Evolutionary conservation across 2,329 filamentous ascomycete species (phyloP), one percentile per base, ranked within the genome.

Genomic region (Arthrocladium fulminans): DNA sequence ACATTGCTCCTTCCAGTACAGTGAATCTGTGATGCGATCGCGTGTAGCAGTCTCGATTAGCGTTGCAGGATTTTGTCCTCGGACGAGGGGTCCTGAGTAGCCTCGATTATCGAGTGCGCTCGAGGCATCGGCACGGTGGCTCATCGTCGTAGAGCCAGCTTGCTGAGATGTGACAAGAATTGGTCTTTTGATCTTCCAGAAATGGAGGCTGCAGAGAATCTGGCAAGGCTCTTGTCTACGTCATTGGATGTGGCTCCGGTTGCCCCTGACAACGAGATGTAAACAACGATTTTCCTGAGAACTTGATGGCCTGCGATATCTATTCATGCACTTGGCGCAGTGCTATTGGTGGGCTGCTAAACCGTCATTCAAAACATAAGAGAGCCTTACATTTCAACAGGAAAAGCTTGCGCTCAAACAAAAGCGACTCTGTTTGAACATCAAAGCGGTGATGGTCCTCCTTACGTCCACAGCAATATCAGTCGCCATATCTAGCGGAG

Each of bases 1-100:
- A 66, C 92, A 96, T 71, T 96, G 89, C 69, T 97, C 92, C 68
- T 96, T 96, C 85, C 88, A 98, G 73, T 95, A 98, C 70, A 95
- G 94, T 46, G 82, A 87, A 63, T 95, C 88, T 58, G 89, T 81
- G 67, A 98, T 96, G 63, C 92, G 88, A 69, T 98, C 92, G 63
- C 86, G 86, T 56, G 96, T 88, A 34, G 88, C 85, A 66, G 94
- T 95, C 67, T 97, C 90, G 76, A 97, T 86, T 51, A 97, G 86
- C 3, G 86, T 89, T n/a, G 88, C 86, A 1, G 90, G 90, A 70
- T 96, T 96, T 61, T 94, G 84, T 52, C 88, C 88, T 64, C 90
- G 88, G 54, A 92, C 83, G 19, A 94, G 78, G 29, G 81, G 69
- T 39, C 83, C 86, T 10, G 72, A 74, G 63, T 86, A 86, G 63